Base-by-base conservation (phyloP, 306 rosid genomes). In the Cicer cuneatum region DNA sequence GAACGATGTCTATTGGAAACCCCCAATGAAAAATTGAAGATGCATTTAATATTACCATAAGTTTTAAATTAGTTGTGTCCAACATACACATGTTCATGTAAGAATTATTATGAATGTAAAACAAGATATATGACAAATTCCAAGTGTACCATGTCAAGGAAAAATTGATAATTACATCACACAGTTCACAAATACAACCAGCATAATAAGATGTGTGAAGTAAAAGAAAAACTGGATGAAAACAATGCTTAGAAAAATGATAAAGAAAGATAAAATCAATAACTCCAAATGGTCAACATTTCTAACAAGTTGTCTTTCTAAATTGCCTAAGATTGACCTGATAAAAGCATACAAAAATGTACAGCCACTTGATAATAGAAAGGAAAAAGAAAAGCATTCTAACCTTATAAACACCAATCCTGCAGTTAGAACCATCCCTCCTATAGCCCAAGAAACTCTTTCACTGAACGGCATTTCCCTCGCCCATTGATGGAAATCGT, bases 341-440 rank as follows among this genome's bases (percentile, higher is more conserved):
- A 37, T 67, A 13, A 58, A 59, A 11, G 29, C 66, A 57, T 53
- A 51, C 37, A 64, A 42, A 72, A 41, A 56, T 59, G 37, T 47
- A 13, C 40, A 46, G 71, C 80, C 35, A 67, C 51, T 19, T 42
- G 56, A 29, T 38, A 56, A 77, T 38, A 24, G 11, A 39, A 75
- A 71, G 78, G 53, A 62, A 41, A 53, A 73, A 37, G 74, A 8
- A 58, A 21, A 52, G 65, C 47, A 19, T 66, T 59, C 87, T 70
- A 48, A 94, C 98, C 98, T 91, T 53, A 87, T 74, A 84, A 82
- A 83, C 75, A 90, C 48, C 82, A 94, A 78, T 52, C 95, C 97
- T 14, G 99, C 92, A 2, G 97, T 90, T 74, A 92, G 89, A 71
- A 92, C 96, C 95, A 94, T 81, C 83, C 97, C 96, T 79, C 97